Conservation (phyloP, 2,329 filamentous ascomycete species). For the Sporothrix dimorphospora region DNA sequence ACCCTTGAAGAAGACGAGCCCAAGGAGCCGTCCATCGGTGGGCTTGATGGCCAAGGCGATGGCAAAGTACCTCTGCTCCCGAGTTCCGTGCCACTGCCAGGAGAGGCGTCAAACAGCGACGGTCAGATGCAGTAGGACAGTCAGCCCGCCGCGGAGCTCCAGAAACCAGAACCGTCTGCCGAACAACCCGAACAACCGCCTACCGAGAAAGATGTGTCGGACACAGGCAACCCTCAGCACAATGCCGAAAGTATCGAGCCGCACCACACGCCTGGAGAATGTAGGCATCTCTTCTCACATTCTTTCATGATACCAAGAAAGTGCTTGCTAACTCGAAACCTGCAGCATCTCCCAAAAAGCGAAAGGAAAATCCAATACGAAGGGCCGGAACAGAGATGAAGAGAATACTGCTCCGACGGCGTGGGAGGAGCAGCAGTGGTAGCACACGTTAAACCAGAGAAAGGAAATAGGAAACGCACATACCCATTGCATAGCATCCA, state of each 20-base stretch:
- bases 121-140: neutral
- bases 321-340: neutral
- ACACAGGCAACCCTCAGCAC: neutral
- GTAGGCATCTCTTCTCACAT: neutral
- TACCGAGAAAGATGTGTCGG: neutral
- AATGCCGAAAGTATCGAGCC: neutral
- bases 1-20: neutral
- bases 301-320: neutral
- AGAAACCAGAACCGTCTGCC: neutral
- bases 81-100: neutral
- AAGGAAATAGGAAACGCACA: neutral
- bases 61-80: neutral
- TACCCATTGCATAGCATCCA: constrained; percentile 3
- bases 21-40: neutral
- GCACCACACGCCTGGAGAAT: neutral
- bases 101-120: neutral
- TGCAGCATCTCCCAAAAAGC: neutral
- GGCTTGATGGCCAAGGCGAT: neutral
- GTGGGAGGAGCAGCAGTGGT: neutral
- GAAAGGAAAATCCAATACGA: neutral
- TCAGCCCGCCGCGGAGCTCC: neutral
- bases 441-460: neutral
- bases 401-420: neutral
- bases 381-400: neutral
- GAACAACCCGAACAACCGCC: neutral